Percentiles rank a stretch among this genome's conserved stretches.
Evolutionary conservation across 2,329 filamentous ascomycete species (phyloP).

Genomic region (Pezicula neosporulosa): DNA sequence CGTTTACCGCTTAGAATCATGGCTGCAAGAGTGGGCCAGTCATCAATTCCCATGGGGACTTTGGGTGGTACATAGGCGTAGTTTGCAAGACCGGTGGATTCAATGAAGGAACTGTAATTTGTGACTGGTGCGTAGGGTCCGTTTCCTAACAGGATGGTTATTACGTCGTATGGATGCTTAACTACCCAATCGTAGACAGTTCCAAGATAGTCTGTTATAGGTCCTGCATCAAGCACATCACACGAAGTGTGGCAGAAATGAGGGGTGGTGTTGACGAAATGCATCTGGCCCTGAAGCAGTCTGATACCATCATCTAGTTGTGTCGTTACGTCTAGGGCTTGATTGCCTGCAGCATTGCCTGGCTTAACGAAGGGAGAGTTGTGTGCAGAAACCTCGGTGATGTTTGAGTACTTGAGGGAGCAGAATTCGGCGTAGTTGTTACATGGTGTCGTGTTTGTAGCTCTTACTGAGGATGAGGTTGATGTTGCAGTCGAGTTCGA

Average conservation of each 20-base stretch:
- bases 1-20: constrained; percentile 71
- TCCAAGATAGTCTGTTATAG: constrained; percentile 69
- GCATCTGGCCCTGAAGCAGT: constrained; percentile 61
- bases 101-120: constrained; percentile 65
- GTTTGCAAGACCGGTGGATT: constrained; percentile 66
- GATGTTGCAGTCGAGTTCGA: constrained; percentile 42
- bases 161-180: constrained; percentile 77
- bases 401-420: constrained; percentile 72
- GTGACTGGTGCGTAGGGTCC: constrained; percentile 65
- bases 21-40: constrained; percentile 80
- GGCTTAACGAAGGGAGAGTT: constrained; percentile 74
- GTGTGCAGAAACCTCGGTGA: constrained; percentile 74
- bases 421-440: constrained; percentile 80
- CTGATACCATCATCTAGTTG: constrained; percentile 78
- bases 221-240: constrained; percentile 75
- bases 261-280: constrained; percentile 55
- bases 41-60: constrained; percentile 64
- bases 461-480: constrained; percentile 37
- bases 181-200: constrained; percentile 71
- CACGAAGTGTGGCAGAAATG: constrained; percentile 87
- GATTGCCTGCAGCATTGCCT: constrained; percentile 74
- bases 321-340: constrained; percentile 60
- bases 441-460: constrained; percentile 74
- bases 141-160: constrained; percentile 85
- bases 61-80: constrained; percentile 72